Conservation (phyloP, 2,329 filamentous ascomycete species). For the Claviceps sp. region DNA sequence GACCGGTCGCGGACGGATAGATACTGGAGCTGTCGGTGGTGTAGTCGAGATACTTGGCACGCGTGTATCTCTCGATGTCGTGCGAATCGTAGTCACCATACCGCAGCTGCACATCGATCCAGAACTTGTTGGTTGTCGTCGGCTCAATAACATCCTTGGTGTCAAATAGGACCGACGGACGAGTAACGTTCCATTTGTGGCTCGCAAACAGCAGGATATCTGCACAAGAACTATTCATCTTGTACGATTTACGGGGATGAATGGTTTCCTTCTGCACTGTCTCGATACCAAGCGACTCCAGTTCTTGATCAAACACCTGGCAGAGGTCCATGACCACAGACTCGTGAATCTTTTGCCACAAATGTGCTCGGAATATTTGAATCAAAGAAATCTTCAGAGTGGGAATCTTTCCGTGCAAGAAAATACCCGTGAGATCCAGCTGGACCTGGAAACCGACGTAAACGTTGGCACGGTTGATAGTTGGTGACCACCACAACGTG, state of each 20-base stretch:
- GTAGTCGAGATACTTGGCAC: slow-evolving; percentile 97
- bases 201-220: slow-evolving; percentile 94
- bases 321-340: slow-evolving; percentile 98
- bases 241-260: slow-evolving; percentile 97
- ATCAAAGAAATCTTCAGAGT: slow-evolving; percentile 96
- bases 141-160: slow-evolving; percentile 91
- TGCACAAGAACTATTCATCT: slow-evolving; percentile 99
- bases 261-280: slow-evolving; percentile 99
- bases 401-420: slow-evolving; percentile 97
- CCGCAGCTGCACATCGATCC: slow-evolving; percentile 90
- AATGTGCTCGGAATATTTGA: slow-evolving; percentile 97
- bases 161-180: slow-evolving; percentile 85
- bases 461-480: slow-evolving; percentile 90
- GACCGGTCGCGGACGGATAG: slow-evolving; percentile 87
- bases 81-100: slow-evolving; percentile 99
- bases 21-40: slow-evolving; percentile 98
- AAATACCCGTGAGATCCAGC: slow-evolving; percentile 93
- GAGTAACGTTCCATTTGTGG: slow-evolving; percentile 97
- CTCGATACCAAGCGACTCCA: slow-evolving; percentile 91
- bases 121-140: slow-evolving; percentile 97
- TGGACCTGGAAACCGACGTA: slow-evolving; percentile 99
- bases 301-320: slow-evolving; percentile 94
- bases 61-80: slow-evolving; percentile 94
- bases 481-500: slow-evolving; percentile 93
- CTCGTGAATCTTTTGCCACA: slow-evolving; percentile 99